These are phyloP conservation scores for Tulasnella sp. DNA, from an alignment of 768 basidiomycete species.

Conservation along the genomic window DNA sequence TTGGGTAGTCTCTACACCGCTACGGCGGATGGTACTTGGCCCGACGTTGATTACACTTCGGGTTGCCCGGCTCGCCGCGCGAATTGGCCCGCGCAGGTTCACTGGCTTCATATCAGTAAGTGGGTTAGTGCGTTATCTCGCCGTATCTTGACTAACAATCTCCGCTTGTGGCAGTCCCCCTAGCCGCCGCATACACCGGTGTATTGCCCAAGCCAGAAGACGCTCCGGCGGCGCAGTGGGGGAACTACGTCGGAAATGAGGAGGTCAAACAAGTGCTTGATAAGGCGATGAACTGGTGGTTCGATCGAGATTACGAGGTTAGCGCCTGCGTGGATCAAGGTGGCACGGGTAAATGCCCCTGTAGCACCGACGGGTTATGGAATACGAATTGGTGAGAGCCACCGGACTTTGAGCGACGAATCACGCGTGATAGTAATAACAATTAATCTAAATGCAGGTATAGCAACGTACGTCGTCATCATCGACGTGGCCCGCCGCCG, in stretches of 20 bases:
- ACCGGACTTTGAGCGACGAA: neutral
- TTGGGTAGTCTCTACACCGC: constrained; percentile 33
- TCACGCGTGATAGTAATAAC: no score
- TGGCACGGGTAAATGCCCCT: constrained; percentile 28
- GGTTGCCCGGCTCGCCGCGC: constrained; percentile 66
- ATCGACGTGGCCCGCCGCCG: constrained; percentile 44
- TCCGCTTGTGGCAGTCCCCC: constrained; percentile 16
- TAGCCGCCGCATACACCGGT: constrained; percentile 34
- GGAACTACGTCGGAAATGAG: constrained; percentile 11
- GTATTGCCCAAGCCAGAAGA: neutral
- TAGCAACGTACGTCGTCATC: constrained; percentile 44
- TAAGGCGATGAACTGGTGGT: constrained; percentile 35
- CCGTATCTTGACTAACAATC: neutral
- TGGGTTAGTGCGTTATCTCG: no score
- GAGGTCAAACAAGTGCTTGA: constrained; percentile 27
- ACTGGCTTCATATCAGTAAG: constrained; percentile 32
- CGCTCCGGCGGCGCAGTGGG: neutral
- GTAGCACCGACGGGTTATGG: constrained; percentile 32
- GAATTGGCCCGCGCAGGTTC: constrained; percentile 66
- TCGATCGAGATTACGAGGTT: constrained; percentile 28
- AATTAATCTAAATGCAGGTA: neutral
- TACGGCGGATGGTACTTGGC: constrained; percentile 38
- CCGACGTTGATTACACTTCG: constrained; percentile 61
- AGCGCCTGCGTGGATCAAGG: constrained; percentile 32
- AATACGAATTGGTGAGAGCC: constrained; percentile 66